Percentiles rank a stretch among this genome's conserved stretches.
Conservation (phyloP, 441 rosid species). For the Omphalea diandra region DNA sequence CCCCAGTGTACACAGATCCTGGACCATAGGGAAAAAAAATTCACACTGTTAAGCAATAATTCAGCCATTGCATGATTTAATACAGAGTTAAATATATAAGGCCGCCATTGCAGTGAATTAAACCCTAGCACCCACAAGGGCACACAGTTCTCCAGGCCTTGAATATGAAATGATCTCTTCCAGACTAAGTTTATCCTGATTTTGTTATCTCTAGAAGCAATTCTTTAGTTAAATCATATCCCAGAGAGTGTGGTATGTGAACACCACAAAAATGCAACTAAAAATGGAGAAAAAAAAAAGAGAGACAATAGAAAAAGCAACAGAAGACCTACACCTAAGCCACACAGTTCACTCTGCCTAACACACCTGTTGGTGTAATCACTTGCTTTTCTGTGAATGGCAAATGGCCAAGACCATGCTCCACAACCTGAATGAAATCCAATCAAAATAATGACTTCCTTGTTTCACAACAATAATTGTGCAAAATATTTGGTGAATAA, state of each 20-base stretch:
- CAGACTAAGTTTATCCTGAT: neutral
- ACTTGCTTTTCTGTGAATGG: conserved; percentile 97
- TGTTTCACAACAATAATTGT: conserved; percentile 3
- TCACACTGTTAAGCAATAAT: neutral
- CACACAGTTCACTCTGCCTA: conserved; percentile 18
- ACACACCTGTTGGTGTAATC: conserved; percentile 85
- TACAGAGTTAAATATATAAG: neutral
- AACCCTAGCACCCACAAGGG: neutral
- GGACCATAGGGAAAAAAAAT: conserved; percentile 29
- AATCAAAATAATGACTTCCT: conserved; percentile 20
- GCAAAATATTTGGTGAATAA: conserved; percentile 6
- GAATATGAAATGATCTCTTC: neutral
- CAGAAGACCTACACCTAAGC: neutral
- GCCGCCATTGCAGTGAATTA: neutral
- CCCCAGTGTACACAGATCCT: conserved; percentile 85
- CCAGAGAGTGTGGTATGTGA: neutral
- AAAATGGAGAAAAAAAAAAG: neutral
- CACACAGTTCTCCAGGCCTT: conserved; percentile 3
- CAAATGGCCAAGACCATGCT: conserved; percentile 95
- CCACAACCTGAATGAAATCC: conserved; percentile 69
- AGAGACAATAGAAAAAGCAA: neutral
- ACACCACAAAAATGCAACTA: neutral
- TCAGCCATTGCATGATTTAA: neutral
- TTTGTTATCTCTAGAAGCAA: neutral
- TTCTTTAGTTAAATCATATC: conserved; percentile 1